Conservation (phyloP, 352 stramenopile genomes). For the Pythium sp. region DNA sequence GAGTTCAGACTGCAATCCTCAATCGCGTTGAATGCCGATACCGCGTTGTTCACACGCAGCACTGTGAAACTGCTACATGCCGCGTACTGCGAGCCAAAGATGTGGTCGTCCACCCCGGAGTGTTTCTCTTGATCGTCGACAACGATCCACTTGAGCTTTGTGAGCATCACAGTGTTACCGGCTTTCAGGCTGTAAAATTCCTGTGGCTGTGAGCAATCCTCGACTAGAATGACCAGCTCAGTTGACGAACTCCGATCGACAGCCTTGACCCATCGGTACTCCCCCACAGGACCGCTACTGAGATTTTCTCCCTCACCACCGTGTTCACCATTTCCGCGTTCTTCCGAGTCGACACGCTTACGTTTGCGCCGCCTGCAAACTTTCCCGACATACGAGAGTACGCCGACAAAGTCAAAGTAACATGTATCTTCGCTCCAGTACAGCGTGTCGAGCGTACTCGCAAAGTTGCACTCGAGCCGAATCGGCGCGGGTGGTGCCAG, state of each 20-base stretch:
- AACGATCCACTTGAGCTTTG: conserved; percentile 48
- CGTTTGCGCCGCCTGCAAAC: conserved; percentile 36
- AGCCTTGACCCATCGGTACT: conserved; percentile 60
- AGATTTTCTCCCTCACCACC: background rate
- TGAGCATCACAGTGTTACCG: conserved; percentile 48
- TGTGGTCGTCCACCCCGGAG: background rate
- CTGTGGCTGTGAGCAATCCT: conserved; percentile 40
- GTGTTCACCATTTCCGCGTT: background rate
- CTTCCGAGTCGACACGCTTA: conserved; percentile 10
- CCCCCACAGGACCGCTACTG: conserved; percentile 8
- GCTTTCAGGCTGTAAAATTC: conserved; percentile 47
- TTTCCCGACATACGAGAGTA: conserved; percentile 49
- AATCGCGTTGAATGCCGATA: conserved; percentile 29
- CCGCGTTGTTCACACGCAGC: conserved; percentile 33
- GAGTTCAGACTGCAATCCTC: conserved; percentile 36
- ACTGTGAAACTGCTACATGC: conserved; percentile 39
- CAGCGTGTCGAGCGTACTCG: conserved; percentile 31
- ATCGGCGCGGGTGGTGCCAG: conserved; percentile 6
- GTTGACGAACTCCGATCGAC: conserved; percentile 48
- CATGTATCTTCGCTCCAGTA: conserved; percentile 24
- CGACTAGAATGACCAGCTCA: conserved; percentile 47
- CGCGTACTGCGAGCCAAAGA: conserved; percentile 35
- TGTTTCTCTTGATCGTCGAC: background rate
- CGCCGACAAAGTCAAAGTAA: conserved; percentile 68
- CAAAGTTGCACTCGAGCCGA: conserved; percentile 50